phyloP scores from a whole-genome alignment of 495 filamentous ascomycete genomes.

The Aspergillus conjunctus region DNA sequence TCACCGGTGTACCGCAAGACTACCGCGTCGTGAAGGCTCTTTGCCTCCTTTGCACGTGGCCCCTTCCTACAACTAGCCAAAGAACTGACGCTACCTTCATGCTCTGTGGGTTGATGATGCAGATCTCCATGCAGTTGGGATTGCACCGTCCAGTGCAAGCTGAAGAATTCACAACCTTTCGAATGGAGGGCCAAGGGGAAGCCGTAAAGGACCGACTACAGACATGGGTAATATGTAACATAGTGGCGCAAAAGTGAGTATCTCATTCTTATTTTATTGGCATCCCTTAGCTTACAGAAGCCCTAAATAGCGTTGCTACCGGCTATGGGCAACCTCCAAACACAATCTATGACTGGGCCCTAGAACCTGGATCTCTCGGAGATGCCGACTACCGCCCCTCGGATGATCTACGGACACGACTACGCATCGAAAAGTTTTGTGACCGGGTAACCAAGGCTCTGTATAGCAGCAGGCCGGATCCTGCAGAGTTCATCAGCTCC shows the following conservation, averaged over 20 bases:
- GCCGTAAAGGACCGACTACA: slow-evolving; percentile 82
- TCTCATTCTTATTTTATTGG: neutral
- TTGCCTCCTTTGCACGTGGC: slow-evolving; percentile 90
- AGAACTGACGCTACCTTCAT: slow-evolving; percentile 88
- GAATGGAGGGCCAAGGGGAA: slow-evolving; percentile 78
- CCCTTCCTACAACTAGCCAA: slow-evolving; percentile 82
- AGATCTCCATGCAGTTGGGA: slow-evolving; percentile 86
- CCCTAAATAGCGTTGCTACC: slow-evolving; percentile 67
- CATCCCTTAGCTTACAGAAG: slow-evolving; percentile 22
- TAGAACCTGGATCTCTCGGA: slow-evolving; percentile 63
- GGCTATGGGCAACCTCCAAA: slow-evolving; percentile 87
- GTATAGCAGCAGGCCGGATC: slow-evolving; percentile 79
- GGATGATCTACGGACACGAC: slow-evolving; percentile 64
- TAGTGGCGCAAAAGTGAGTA: slow-evolving; percentile 75
- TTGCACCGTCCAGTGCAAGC: slow-evolving; percentile 88
- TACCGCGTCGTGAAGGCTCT: slow-evolving; percentile 89
- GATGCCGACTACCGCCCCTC: slow-evolving; percentile 69
- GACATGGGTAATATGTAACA: slow-evolving; percentile 93
- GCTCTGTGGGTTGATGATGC: slow-evolving; percentile 90
- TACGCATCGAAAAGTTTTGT: slow-evolving; percentile 84
- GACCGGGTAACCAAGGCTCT: slow-evolving; percentile 84
- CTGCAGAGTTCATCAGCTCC: slow-evolving; percentile 71
- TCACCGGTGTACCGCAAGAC: slow-evolving; percentile 78
- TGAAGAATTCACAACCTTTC: slow-evolving; percentile 85
- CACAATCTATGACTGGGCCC: slow-evolving; percentile 84